These are phyloP conservation scores for Apiotrichum gracile DNA, from an alignment of 1,284 basidiomycete species.

Conservation along the genomic window DNA sequence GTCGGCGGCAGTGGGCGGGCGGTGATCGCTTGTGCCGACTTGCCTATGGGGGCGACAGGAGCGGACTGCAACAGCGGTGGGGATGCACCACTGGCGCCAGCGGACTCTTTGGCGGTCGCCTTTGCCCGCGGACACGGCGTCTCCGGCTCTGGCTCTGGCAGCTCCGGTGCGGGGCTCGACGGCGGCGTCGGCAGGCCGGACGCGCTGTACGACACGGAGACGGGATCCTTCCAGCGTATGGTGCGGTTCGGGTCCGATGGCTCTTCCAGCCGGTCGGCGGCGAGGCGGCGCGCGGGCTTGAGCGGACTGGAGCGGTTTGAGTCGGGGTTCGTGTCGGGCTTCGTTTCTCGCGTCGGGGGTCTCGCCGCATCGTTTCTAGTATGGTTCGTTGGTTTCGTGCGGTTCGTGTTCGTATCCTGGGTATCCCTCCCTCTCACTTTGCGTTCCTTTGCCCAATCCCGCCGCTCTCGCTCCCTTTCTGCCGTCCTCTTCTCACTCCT, in stretches of 20 bases:
- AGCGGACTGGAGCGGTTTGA: no score
- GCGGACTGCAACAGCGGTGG: no score
- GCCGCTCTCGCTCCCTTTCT: background rate
- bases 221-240: background rate
- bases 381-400: no score
- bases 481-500: background rate
- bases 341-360: no score
- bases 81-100: no score
- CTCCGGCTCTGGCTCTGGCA: no score
- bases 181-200: slow-evolving; percentile 6
- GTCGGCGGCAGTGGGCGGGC: slow-evolving; percentile 25
- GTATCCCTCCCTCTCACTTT: background rate
- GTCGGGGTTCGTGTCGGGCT: no score
- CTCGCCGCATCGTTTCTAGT: no score
- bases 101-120: no score
- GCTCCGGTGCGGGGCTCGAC: background rate
- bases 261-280: background rate
- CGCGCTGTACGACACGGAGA: background rate
- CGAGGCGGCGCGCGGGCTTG: no score
- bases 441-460: background rate
- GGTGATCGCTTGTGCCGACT: slow-evolving; percentile 6
- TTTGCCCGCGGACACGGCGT: no score
- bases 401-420: background rate
- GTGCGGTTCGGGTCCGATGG: background rate
- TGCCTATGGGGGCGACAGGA: background rate